phyloP scores from a whole-genome alignment of 2,329 filamentous ascomycete genomes.

The Aspergillus fijiensis region DNA sequence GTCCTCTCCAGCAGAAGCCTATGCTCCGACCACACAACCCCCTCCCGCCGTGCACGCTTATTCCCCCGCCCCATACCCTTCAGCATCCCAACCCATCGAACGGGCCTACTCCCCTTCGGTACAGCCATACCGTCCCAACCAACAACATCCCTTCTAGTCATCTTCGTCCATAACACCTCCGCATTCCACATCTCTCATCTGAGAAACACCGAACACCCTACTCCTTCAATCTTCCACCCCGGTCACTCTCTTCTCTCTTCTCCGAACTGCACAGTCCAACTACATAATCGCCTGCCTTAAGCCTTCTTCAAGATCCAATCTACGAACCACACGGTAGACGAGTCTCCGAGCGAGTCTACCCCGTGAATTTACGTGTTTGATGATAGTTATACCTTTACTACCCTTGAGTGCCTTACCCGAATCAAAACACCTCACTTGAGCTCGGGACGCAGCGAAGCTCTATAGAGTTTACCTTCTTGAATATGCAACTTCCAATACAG shows the following conservation, averaged over 20 bases:
- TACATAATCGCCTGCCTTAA: too few relatives aligned
- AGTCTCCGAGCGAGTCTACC: not conserved
- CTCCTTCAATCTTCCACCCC: too few relatives aligned
- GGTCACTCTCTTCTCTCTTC: not conserved
- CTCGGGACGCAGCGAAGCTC: too few relatives aligned
- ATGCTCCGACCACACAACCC: not conserved
- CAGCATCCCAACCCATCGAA: not conserved
- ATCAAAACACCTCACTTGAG: too few relatives aligned
- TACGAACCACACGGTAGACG: not conserved
- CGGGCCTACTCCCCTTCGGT: slow-evolving; percentile 23
- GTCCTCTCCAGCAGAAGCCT: not conserved
- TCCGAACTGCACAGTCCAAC: not conserved
- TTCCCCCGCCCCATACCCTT: not conserved
- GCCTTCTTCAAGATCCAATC: too few relatives aligned
- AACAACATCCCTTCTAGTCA: not conserved
- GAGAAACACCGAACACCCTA: too few relatives aligned
- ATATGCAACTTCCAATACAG: too few relatives aligned
- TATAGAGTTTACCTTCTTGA: not conserved
- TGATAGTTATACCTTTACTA: not conserved
- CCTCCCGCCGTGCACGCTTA: not conserved
- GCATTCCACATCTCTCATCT: too few relatives aligned
- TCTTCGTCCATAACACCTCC: not conserved
- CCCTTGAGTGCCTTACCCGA: not conserved
- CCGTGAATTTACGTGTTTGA: not conserved
- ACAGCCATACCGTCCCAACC: not conserved